Conservation (phyloP, 1,139 yeast genomes). For the Kodamaea anthophila region DNA sequence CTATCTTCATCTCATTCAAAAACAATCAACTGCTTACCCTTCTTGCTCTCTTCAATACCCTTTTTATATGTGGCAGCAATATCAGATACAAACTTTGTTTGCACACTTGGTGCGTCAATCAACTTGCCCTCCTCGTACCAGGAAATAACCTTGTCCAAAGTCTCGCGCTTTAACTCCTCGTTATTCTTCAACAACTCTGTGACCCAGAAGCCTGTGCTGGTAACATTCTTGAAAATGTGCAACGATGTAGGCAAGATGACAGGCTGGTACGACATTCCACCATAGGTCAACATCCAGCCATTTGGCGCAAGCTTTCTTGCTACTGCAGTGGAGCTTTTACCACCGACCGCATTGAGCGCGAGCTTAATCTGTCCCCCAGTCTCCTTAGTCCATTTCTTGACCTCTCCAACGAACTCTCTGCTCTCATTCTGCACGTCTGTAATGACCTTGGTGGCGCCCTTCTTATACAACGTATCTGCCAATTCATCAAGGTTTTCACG, state of each 20-base stretch:
- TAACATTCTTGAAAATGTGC: conserved; percentile 82
- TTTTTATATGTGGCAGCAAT: conserved; percentile 44
- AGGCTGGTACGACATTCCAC: conserved; percentile 97
- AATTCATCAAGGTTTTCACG: conserved; percentile 68
- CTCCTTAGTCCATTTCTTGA: conserved; percentile 59
- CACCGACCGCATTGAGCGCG: conserved; percentile 92
- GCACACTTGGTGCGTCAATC: conserved; percentile 54
- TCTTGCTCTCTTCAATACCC: conserved; percentile 45
- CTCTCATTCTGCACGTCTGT: conserved; percentile 80
- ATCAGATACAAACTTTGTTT: conserved; percentile 38
- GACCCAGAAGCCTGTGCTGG: conserved; percentile 91
- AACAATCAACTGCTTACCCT: conserved; percentile 38
- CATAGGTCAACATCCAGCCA: conserved; percentile 82
- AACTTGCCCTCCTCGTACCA: conserved; percentile 62
- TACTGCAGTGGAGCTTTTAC: conserved; percentile 71
- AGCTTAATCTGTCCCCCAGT: conserved; percentile 54
- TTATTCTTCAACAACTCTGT: conserved; percentile 67
- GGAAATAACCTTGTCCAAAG: conserved; percentile 55
- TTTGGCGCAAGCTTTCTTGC: conserved; percentile 69
- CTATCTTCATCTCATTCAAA: no score
- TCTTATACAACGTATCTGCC: conserved; percentile 47
- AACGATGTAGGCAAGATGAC: conserved; percentile 82
- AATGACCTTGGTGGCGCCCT: conserved; percentile 86
- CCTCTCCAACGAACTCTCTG: conserved; percentile 53
- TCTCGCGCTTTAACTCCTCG: conserved; percentile 54